Evolutionary conservation across 306 rosid species (phyloP).

Genomic region (Benincasa hispida): DNA sequence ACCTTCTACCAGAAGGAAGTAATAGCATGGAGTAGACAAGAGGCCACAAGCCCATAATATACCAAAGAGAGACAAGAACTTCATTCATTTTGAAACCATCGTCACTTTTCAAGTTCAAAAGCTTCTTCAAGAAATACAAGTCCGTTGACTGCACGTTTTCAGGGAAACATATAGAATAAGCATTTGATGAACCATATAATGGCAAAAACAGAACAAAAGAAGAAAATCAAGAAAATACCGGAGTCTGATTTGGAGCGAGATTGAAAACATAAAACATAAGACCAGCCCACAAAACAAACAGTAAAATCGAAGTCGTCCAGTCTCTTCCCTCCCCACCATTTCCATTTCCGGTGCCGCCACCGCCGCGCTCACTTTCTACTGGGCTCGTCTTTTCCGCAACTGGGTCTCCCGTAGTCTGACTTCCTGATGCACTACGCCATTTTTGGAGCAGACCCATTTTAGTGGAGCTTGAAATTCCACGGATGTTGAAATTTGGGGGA

Average conservation of each 20-base stretch:
- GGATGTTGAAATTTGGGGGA: constrained; percentile 1
- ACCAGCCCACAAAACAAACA: constrained; percentile 59
- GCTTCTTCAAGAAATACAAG: constrained; percentile 63
- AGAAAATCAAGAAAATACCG: constrained; percentile 29
- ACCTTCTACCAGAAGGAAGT: constrained; percentile 92
- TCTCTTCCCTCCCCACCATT: constrained; percentile 39
- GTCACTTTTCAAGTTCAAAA: constrained; percentile 57
- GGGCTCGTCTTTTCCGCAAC: constrained; percentile 18
- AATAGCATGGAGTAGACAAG: constrained; percentile 65
- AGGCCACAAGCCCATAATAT: constrained; percentile 93
- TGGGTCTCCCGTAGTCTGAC: constrained; percentile 24
- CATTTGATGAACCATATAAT: neutral
- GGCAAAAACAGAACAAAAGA: neutral
- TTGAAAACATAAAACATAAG: constrained; percentile 57
- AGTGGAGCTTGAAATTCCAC: constrained; percentile 9
- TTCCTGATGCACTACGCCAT: constrained; percentile 22
- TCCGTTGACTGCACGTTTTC: constrained; percentile 45
- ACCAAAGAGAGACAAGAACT: constrained; percentile 77
- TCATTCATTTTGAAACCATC: constrained; percentile 86
- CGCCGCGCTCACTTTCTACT: constrained; percentile 8
- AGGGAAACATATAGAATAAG: neutral
- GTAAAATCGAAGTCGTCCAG: constrained; percentile 79
- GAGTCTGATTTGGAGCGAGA: constrained; percentile 83
- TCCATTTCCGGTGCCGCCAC: constrained; percentile 12
- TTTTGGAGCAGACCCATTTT: constrained; percentile 18